Percentiles rank a stretch among this genome's conserved stretches.
Evolutionary conservation across 2,329 filamentous ascomycete genomes (phyloP).

Genomic region (Pyrenophora tritici-repentis): DNA sequence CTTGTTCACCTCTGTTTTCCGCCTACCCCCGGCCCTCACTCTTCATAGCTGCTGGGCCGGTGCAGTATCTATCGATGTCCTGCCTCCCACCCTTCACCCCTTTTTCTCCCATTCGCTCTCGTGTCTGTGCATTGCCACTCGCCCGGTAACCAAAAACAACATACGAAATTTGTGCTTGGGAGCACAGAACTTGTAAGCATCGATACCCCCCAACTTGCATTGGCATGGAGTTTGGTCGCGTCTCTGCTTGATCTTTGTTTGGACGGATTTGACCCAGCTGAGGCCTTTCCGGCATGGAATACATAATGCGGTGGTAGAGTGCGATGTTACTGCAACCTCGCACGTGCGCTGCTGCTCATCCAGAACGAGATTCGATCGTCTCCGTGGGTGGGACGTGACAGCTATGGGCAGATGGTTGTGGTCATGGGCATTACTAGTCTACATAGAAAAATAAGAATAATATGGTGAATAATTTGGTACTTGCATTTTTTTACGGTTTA

Average conservation of each 20-base stretch:
- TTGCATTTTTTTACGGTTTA: not conserved
- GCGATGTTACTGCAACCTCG: not conserved
- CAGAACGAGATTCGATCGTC: slow-evolving; percentile 10
- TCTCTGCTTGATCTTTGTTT: not conserved
- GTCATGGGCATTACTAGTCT: slow-evolving; percentile 1
- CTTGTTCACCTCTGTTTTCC: slow-evolving; percentile 5
- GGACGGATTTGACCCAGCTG: not conserved
- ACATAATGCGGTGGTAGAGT: too few relatives aligned
- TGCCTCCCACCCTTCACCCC: not conserved
- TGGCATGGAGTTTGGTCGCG: slow-evolving; percentile 4
- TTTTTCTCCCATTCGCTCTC: slow-evolving; percentile 4
- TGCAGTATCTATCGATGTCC: not conserved
- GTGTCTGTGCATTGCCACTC: slow-evolving; percentile 3
- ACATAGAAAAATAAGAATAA: not conserved
- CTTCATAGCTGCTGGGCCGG: not conserved
- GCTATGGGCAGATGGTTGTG: slow-evolving; percentile 1
- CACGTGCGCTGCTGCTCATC: not conserved
- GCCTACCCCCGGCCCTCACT: not conserved
- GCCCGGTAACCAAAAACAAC: not conserved
- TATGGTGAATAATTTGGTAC: not conserved
- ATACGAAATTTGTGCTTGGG: not conserved
- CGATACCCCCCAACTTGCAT: slow-evolving; percentile 27
- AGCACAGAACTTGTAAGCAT: slow-evolving; percentile 25
- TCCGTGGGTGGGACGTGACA: not conserved
- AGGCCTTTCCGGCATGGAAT: too few relatives aligned